Base-by-base conservation (phyloP, 1,284 basidiomycete genomes). In the Apiotrichum akiyoshidainum region DNA sequence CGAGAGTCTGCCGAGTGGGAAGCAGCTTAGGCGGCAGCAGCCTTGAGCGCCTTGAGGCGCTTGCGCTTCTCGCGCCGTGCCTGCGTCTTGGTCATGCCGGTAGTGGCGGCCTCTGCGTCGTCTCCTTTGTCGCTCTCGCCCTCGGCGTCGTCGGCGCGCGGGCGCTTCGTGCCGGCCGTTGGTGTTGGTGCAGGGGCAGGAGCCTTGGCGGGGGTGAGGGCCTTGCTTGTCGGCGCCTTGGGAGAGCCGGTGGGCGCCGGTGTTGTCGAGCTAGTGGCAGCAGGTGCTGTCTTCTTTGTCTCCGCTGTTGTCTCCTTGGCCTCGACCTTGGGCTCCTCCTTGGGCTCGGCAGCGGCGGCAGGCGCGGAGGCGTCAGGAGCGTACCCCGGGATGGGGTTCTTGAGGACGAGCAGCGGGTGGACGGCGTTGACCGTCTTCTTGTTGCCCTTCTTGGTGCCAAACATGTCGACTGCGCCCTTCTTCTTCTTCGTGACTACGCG, bases 401-500 rank as follows among this genome's bases (percentile, higher is more conserved):
- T 49, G 48, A 61, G 57, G 35, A 49, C 55, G 12, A 60, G 46
- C 52, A 58, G 26, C 6, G 63, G 57, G 13, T 61, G 56, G 17
- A 52, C 52, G 1, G 46, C 46, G 21, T 46, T 17, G 19, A 33
- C 51, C 41, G 58, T 63, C 55, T 59, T 57, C 46, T 58, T 65
- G 26, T 31, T 31, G 4, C 26, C 26, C 55, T 67, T 66, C 58
- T 66, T 69, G 42, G 56, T 62, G 9, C 53, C 54, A n/a, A 73
- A 66, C 17, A 67, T 52, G 55, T 72, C 52, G 12, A 47, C 54
- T 17, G 60, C 63, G 44, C 55, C 65, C 47, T 65, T 66, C 63
- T 68, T 71, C 48, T 67, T 68, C 66, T 31, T 70, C 64, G 19
- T 40, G 52, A 16, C 63, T 61, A 17, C 60, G 55, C 31, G 56